These are phyloP conservation scores for Strigomonas galati DNA, from an alignment of 208 protist genomes.

Conservation along the genomic window DNA sequence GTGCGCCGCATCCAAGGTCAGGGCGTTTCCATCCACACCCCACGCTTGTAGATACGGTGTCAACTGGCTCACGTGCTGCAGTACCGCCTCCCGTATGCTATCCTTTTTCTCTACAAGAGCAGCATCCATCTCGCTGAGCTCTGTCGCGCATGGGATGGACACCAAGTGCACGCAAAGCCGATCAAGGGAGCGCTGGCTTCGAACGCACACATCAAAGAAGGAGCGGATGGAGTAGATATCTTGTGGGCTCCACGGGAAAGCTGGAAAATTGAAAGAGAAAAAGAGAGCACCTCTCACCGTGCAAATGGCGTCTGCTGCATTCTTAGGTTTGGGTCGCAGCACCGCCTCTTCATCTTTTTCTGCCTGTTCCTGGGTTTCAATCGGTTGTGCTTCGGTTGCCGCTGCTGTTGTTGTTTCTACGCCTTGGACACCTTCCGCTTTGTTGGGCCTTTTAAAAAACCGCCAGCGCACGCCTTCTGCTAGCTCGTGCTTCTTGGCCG, in stretches of 20 bases:
- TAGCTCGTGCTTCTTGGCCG: not conserved
- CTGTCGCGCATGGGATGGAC: constrained; percentile 14
- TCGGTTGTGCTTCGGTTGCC: no score
- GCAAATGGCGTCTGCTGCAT: not conserved
- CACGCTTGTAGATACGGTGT: no score
- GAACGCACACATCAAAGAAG: not conserved
- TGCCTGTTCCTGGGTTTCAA: no score
- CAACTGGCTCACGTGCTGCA: not conserved
- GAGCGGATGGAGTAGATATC: not conserved
- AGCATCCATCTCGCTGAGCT: constrained; percentile 15
- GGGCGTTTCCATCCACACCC: no score
- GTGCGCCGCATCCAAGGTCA: no score
- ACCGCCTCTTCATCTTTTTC: no score
- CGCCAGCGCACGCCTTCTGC: not conserved
- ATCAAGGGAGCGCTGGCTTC: constrained; percentile 22
- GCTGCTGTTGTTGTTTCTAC: no score
- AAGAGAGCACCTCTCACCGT: constrained; percentile 5
- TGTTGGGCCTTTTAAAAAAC: no score
- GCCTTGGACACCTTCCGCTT: no score
- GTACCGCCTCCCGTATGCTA: not conserved
- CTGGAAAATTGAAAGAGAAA: constrained; percentile 7
- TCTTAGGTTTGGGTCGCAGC: no score
- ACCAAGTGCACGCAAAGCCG: constrained; percentile 22
- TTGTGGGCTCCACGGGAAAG: not conserved
- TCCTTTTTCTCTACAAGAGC: not conserved